Conservation (phyloP, 1,284 basidiomycete species). For the Trametes sp. region DNA sequence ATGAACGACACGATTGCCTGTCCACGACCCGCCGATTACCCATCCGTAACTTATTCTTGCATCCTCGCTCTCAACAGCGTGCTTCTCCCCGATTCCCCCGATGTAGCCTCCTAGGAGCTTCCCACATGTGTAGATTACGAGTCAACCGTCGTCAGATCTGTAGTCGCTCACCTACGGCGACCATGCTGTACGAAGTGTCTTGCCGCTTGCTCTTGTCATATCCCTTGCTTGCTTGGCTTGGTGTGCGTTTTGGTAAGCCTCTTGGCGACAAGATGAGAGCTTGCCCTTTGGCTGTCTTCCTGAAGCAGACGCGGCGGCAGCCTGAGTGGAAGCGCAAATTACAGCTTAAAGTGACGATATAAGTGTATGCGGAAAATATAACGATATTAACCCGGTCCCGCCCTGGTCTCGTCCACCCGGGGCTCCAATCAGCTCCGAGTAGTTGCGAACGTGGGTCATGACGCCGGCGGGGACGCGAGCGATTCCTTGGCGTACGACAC, state of each 20-base stretch:
- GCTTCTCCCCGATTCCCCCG: slow-evolving; percentile 2
- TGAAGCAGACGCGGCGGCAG: neutral
- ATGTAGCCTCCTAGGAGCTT: slow-evolving; percentile 25
- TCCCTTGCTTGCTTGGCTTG: too few species aligned
- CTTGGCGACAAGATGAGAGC: neutral
- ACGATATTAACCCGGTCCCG: slow-evolving; percentile 14
- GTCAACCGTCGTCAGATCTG: slow-evolving; percentile 39
- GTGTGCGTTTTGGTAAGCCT: neutral
- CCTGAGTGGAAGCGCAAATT: slow-evolving; percentile 4
- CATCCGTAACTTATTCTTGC: slow-evolving; percentile 24
- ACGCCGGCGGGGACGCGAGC: slow-evolving; percentile 64
- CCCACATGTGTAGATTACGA: slow-evolving; percentile 38
- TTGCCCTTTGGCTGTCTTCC: neutral
- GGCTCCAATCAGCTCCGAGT: too few species aligned
- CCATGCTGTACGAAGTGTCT: neutral
- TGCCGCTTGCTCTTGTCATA: neutral
- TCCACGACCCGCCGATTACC: slow-evolving; percentile 9
- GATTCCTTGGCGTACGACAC: slow-evolving; percentile 54
- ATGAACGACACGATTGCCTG: neutral
- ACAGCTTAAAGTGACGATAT: slow-evolving; percentile 24
- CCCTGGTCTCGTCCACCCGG: slow-evolving; percentile 28
- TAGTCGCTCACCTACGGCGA: slow-evolving; percentile 31
- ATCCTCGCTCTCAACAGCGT: slow-evolving; percentile 54
- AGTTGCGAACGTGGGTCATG: slow-evolving; percentile 40
- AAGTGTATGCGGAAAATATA: slow-evolving; percentile 19